Base-by-base conservation (phyloP, 2,329 filamentous ascomycete species). In the Sporothrix mexicana region DNA sequence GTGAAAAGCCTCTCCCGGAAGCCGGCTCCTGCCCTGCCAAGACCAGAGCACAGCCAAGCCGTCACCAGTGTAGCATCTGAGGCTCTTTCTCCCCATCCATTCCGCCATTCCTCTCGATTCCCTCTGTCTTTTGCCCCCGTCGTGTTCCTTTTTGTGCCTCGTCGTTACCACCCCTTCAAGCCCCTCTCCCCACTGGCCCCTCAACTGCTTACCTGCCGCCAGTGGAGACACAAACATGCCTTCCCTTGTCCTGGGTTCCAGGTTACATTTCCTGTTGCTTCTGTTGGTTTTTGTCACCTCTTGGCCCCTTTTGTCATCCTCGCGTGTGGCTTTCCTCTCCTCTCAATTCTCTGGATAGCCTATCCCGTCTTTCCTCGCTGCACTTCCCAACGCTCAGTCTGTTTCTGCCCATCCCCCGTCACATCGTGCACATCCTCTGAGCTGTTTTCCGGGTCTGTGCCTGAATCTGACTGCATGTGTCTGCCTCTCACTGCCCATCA, bases 401-500 rank as follows among this genome's bases (percentile, higher is more conserved):
- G 36, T 64, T 64, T 45, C 59, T 66, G n/a, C 17, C 9, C 61
- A 66, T 64, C 20, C 41, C 53, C 45, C 49, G 66, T 43, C 66
- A 41, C 23, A 66, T 66, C 23, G 17, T 67, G 43, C 45, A n/a
- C 45, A 67, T 67, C 45, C 64, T 67, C 64, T 49, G 23, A 15
- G 23, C 15, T 67, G 20, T 12, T 67, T 20, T 49, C 45, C 23
- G 47, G 43, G 64, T 67, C 64, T 51, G 64, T 67, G 64, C 64
- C 64, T 51, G 64, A 67, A 20, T 51, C 64, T 67, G n/a, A 67
- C 62, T 51, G 62, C 62, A 67, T 49, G 62, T 67, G 43, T 30
- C 45, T 67, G 43, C 62, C 45, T 49, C 43, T 30, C 45, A 49
- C 43, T 53, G 51, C 51, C 51, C 51, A 53, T 30, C 45, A 49